phyloP scores from a whole-genome alignment of 202 grass and related monocot species.

The Tripidium arundinaceum region DNA sequence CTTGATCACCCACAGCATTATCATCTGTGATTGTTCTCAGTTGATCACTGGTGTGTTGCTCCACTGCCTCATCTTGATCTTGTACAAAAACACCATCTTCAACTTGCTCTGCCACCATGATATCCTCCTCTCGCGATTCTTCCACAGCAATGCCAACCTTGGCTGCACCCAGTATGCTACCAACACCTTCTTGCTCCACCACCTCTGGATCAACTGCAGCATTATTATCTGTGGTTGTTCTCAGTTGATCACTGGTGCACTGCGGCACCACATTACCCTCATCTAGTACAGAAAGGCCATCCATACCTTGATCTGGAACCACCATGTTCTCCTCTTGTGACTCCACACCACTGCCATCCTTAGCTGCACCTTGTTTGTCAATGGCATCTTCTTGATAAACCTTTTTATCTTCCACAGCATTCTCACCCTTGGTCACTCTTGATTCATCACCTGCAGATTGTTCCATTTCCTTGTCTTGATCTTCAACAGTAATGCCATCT shows the following conservation, averaged over 20 bases:
- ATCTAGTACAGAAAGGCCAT: background rate
- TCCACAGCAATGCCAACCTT: background rate
- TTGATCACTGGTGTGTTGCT: conserved; percentile 12
- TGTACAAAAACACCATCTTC: background rate
- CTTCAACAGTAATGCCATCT: background rate
- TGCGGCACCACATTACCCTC: background rate
- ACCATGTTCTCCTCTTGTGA: conserved; percentile 3
- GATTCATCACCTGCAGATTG: background rate
- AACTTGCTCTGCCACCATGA: background rate
- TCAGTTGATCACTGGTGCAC: background rate
- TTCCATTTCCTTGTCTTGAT: conserved; percentile 16
- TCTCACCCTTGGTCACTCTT: background rate
- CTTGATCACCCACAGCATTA: conserved; percentile 9
- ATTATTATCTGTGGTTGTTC: background rate
- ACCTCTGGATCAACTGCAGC: background rate
- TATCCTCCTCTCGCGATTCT: background rate
- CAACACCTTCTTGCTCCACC: conserved; percentile 13
- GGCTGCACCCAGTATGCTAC: background rate
- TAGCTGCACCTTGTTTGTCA: background rate
- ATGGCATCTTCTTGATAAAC: conserved; percentile 14
- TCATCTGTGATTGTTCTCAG: background rate
- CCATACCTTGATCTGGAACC: background rate
- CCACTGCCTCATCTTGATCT: conserved; percentile 11
- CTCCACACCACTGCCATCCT: background rate
- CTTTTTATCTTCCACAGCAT: background rate